Evolutionary conservation across 23 red algal genomes (phyloP).

Genomic region (Gracilariopsis chorda): DNA sequence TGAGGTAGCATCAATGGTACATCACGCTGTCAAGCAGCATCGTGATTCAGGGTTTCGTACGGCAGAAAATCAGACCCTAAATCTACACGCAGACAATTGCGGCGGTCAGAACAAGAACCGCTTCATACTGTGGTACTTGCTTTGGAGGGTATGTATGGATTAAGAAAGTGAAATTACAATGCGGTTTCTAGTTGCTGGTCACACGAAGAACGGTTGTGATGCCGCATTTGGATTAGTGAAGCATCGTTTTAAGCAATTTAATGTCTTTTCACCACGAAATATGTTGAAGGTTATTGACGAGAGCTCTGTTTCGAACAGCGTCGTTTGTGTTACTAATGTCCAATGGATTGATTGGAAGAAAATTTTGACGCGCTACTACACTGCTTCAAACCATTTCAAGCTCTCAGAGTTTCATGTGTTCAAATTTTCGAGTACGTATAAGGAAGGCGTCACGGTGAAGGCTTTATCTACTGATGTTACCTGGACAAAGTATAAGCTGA

Average conservation of each 20-base stretch:
- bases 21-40: background rate
- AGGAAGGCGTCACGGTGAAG: background rate
- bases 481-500: background rate
- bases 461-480: background rate
- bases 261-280: background rate
- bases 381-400: background rate
- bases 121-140: constrained; percentile 13
- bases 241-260: background rate
- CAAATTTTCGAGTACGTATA: background rate
- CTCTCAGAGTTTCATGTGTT: constrained; percentile 38
- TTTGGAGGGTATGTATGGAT: background rate
- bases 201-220: constrained; percentile 34
- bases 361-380: background rate
- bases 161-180: background rate
- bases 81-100: constrained; percentile 16
- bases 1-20: background rate
- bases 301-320: background rate
- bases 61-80: background rate
- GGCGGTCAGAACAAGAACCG: constrained; percentile 28
- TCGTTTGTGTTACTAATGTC: background rate
- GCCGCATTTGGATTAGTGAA: background rate
- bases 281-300: constrained; percentile 16
- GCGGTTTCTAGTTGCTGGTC: background rate
- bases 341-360: background rate
- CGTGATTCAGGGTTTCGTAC: background rate